Conservation (phyloP, 169 alveolate species). For the Cryptosporidium viatorum region DNA sequence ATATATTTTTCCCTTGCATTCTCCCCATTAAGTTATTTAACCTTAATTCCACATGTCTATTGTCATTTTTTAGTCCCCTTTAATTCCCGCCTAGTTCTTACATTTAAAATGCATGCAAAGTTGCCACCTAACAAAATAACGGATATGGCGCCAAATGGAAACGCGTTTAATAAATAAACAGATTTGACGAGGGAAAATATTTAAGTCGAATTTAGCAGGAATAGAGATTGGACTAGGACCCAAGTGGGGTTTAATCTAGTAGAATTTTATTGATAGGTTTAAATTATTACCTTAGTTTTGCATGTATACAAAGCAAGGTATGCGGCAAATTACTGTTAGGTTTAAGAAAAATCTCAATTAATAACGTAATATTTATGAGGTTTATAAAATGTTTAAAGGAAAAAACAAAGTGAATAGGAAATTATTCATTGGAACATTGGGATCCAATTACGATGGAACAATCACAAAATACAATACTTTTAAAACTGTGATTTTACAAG, state of each 20-base stretch:
- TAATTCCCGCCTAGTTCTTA: background rate
- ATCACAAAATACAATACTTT: slow-evolving; percentile 63
- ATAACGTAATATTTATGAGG: background rate
- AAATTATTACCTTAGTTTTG: background rate
- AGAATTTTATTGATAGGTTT: background rate
- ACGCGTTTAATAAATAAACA: background rate
- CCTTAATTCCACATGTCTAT: background rate
- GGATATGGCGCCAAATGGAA: background rate
- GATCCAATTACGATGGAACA: slow-evolving; percentile 58
- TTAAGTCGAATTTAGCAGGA: background rate
- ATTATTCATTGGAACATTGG: slow-evolving; percentile 26
- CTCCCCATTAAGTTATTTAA: background rate
- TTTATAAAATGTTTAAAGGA: background rate
- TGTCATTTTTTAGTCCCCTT: background rate
- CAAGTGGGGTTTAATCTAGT: background rate
- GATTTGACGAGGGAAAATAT: background rate
- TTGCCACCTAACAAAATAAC: background rate
- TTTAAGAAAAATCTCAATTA: background rate
- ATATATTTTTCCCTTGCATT: background rate
- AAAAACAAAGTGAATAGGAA: background rate
- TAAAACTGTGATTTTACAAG: slow-evolving; percentile 22
- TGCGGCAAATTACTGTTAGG: background rate
- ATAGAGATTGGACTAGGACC: background rate
- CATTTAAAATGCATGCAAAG: slow-evolving; percentile 3
- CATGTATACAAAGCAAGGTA: background rate